Evolutionary conservation across 306 rosid species (phyloP).

Genomic region (Lotus japonicus): DNA sequence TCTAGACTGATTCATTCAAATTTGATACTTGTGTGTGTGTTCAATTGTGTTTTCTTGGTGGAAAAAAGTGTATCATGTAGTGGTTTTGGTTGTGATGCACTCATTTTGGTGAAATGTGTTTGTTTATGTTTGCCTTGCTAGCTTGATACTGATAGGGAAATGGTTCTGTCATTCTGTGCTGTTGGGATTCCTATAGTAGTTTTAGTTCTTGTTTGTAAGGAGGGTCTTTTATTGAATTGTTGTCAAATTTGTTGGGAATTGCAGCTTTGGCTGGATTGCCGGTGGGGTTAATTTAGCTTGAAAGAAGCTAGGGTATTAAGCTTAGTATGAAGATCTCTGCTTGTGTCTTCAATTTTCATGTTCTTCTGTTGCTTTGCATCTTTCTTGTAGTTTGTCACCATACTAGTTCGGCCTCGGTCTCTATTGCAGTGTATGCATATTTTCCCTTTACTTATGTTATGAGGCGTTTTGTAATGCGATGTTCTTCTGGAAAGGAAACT

Average conservation of each 20-base stretch:
- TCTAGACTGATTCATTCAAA: neutral
- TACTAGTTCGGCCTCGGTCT: neutral
- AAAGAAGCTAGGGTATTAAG: neutral
- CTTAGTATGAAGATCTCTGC: neutral
- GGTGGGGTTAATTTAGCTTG: neutral
- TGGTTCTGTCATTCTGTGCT: too few relatives aligned
- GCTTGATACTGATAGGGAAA: too few relatives aligned
- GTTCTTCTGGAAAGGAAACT: neutral
- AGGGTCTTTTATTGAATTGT: neutral
- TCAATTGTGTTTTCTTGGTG: neutral
- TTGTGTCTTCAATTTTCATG: neutral
- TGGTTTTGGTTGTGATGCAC: neutral
- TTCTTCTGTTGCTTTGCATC: neutral
- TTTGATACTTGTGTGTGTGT: neutral
- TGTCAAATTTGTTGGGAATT: neutral
- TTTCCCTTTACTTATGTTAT: neutral
- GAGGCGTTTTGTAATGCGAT: neutral
- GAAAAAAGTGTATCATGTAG: neutral
- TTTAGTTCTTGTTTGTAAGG: neutral
- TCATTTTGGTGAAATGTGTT: neutral
- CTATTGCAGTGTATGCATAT: neutral
- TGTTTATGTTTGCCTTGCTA: too few relatives aligned
- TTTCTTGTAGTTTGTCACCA: constrained; percentile 1
- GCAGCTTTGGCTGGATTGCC: neutral
- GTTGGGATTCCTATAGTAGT: neutral